Conservation (phyloP, 768 basidiomycete species). For the Kwoniella botswanensis region DNA sequence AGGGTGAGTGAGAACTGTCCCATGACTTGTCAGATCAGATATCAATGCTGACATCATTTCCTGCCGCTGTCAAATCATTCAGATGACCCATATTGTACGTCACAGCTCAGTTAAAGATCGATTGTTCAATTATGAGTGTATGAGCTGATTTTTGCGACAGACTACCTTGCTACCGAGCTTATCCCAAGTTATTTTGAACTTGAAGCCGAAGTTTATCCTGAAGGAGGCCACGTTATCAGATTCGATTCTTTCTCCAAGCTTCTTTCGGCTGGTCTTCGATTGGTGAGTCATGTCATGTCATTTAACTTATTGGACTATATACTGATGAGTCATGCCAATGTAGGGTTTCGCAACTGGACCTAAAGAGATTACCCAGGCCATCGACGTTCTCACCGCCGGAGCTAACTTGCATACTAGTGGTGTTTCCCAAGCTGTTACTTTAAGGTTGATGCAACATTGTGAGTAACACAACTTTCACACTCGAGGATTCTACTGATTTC, state of each 20-base stretch:
- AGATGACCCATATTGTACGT: conserved; percentile 70
- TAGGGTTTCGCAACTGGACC: conserved; percentile 83
- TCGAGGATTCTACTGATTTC: not conserved
- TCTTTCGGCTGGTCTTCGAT: conserved; percentile 58
- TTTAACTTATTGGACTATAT: not conserved
- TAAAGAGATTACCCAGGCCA: conserved; percentile 67
- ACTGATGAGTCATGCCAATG: not conserved
- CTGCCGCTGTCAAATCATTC: not conserved
- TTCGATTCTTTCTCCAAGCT: conserved; percentile 92
- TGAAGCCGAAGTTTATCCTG: conserved; percentile 68
- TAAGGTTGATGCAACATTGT: conserved; percentile 47
- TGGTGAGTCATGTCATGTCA: conserved; percentile 21
- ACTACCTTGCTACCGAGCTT: conserved; percentile 56
- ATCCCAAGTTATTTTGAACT: conserved; percentile 81
- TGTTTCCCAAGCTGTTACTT: conserved; percentile 52
- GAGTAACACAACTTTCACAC: conserved; percentile 1
- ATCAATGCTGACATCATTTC: conserved; percentile 16
- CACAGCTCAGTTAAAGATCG: not conserved
- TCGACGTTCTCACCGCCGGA: conserved; percentile 65
- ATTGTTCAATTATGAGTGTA: too few relatives aligned
- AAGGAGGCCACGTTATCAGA: conserved; percentile 78
- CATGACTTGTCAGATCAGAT: conserved; percentile 1
- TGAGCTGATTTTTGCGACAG: conserved; percentile 22
- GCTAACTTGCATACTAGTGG: conserved; percentile 61
- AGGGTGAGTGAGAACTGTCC: conserved; percentile 64